Conservation (phyloP, 1,284 basidiomycete species). For the Earliella scabrosa region DNA sequence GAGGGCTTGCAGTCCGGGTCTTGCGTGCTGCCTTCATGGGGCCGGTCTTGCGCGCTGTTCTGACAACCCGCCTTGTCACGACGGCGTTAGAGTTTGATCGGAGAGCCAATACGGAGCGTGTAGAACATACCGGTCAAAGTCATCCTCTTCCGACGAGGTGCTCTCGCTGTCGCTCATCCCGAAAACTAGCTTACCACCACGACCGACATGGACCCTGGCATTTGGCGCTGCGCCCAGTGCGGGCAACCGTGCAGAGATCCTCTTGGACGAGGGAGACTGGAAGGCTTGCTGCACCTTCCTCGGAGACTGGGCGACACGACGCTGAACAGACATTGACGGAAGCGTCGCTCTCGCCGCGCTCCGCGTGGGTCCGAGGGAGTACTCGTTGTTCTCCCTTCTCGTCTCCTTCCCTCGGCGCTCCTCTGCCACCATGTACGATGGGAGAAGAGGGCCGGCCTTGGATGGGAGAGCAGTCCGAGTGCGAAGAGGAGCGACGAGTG, state of each 20-base stretch:
- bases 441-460: constrained; percentile 6
- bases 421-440: constrained; percentile 3
- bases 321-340: constrained; percentile 23
- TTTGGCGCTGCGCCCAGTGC: neutral
- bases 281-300: neutral
- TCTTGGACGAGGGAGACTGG: neutral
- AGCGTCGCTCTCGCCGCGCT: constrained; percentile 12
- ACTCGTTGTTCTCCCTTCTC: neutral
- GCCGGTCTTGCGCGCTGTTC: neutral
- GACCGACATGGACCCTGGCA: neutral
- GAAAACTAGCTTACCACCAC: constrained; percentile 1
- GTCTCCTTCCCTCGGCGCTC: neutral
- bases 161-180: constrained; percentile 11
- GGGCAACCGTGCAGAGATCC: neutral
- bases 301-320: constrained; percentile 13
- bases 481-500: constrained; percentile 19
- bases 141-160: neutral
- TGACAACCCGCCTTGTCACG: neutral
- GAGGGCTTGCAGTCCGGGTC: neutral
- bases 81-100: neutral
- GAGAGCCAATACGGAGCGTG: neutral
- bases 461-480: neutral
- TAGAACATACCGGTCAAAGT: neutral
- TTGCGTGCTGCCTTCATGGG: constrained; percentile 1
- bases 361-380: neutral